phyloP scores from a whole-genome alignment of 1,284 basidiomycete species.

The Ceratobasidium theobromae region DNA sequence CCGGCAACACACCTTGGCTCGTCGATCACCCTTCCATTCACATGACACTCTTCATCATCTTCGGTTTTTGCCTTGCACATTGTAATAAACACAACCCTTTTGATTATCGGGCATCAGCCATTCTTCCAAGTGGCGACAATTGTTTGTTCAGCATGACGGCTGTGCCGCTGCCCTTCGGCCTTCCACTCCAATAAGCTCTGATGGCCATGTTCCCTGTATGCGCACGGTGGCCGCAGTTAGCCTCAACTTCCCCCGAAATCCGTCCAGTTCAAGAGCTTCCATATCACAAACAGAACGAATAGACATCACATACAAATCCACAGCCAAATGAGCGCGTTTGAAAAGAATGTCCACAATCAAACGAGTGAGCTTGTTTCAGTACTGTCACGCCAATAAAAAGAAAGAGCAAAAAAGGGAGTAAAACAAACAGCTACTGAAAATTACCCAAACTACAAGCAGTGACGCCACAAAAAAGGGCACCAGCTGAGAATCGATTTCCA shows the following conservation, averaged over 20 bases:
- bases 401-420: not conserved
- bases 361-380: constrained; percentile 29
- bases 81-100: not conserved
- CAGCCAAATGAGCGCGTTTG: constrained; percentile 19
- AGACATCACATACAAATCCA: not conserved
- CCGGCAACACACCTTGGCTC: too few species aligned
- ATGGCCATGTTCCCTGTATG: not conserved
- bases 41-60: not conserved
- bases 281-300: too few species aligned
- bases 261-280: too few species aligned
- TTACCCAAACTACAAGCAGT: not conserved
- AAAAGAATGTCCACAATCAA: constrained; percentile 16
- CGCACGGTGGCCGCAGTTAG: not conserved
- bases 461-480: not conserved
- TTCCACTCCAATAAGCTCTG: not conserved
- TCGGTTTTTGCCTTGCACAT: not conserved
- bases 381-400: not conserved
- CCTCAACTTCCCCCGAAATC: not conserved
- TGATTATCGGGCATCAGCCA: too few species aligned
- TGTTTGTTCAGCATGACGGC: not conserved
- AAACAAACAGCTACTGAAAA: not conserved
- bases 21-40: constrained; percentile 17
- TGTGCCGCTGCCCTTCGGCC: not conserved
- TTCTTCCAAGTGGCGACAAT: too few species aligned
- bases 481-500: not conserved